A percentile compares a stretch with the other conserved stretches of the same genome.
Evolutionary conservation across 2,329 filamentous ascomycete species (phyloP).

Genomic region (Pseudocercospora macadamiae): DNA sequence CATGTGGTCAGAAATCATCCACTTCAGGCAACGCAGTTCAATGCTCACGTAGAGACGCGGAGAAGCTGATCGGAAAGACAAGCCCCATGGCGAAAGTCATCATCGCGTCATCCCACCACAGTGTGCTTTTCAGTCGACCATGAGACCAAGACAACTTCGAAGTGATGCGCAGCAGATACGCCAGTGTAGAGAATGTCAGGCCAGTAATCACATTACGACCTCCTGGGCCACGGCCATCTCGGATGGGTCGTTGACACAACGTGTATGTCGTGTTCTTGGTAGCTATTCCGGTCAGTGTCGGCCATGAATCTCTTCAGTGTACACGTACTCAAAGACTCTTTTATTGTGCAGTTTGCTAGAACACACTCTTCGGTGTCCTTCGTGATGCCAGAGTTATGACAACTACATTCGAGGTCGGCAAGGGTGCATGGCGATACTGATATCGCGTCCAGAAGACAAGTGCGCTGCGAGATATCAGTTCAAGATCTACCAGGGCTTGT

Average conservation of each 20-base stretch:
- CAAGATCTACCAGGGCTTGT: neutral
- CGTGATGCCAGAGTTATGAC: slow-evolving; percentile 17
- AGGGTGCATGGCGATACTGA: slow-evolving; percentile 22
- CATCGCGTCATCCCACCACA: slow-evolving; percentile 26
- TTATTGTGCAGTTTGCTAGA: slow-evolving; percentile 13
- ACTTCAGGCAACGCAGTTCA: neutral
- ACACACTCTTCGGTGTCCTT: slow-evolving; percentile 13
- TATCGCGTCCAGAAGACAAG: slow-evolving; percentile 24
- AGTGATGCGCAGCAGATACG: slow-evolving; percentile 17
- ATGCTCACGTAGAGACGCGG: slow-evolving; percentile 5
- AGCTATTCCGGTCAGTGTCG: neutral
- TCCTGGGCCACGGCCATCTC: slow-evolving; percentile 17
- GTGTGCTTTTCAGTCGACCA: slow-evolving; percentile 1
- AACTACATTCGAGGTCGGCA: slow-evolving; percentile 28
- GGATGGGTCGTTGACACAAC: slow-evolving; percentile 17
- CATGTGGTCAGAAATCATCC: slow-evolving; percentile 6
- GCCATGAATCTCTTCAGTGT: too few relatives aligned
- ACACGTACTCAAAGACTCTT: slow-evolving; percentile 19
- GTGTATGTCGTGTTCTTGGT: slow-evolving; percentile 25
- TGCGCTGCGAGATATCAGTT: slow-evolving; percentile 11
- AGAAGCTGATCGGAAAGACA: slow-evolving; percentile 11
- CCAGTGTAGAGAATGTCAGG: slow-evolving; percentile 10
- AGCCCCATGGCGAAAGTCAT: slow-evolving; percentile 20
- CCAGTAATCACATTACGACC: slow-evolving; percentile 15
- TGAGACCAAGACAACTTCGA: slow-evolving; percentile 15